Conservation (phyloP, 2,329 filamentous ascomycete genomes). For the Hymenoscyphus albidus region DNA sequence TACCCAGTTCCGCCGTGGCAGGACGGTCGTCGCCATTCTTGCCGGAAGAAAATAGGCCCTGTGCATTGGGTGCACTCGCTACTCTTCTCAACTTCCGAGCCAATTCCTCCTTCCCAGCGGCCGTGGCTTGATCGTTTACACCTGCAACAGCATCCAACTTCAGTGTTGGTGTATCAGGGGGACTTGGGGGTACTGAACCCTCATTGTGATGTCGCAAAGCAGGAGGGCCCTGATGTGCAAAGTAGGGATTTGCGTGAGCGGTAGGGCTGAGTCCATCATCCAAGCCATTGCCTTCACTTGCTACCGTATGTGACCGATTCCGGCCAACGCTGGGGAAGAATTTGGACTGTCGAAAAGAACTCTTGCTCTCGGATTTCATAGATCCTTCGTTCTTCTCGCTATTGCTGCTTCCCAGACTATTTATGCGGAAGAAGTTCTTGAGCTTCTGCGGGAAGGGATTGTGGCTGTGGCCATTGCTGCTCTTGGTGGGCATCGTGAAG, state of each 20-base stretch:
- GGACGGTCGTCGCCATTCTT: conserved; percentile 64
- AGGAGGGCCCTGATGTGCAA: conserved; percentile 91
- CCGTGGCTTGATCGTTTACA: conserved; percentile 61
- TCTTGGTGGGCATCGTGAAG: conserved; percentile 44
- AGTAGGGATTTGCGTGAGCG: conserved; percentile 94
- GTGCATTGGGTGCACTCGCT: conserved; percentile 93
- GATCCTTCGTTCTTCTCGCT: conserved; percentile 38
- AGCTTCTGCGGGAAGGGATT: conserved; percentile 64
- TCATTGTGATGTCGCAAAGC: conserved; percentile 93
- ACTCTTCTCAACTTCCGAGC: conserved; percentile 90
- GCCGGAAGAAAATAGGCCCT: conserved; percentile 73
- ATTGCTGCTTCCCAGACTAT: conserved; percentile 41
- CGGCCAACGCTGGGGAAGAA: conserved; percentile 86
- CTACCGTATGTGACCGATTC: conserved; percentile 84
- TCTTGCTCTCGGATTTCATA: conserved; percentile 35
- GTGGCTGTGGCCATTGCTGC: conserved; percentile 47
- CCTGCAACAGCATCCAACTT: conserved; percentile 68
- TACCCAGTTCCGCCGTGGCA: conserved; percentile 79
- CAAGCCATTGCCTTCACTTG: conserved; percentile 86
- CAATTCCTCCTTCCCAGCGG: conserved; percentile 84
- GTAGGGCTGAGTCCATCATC: conserved; percentile 89
- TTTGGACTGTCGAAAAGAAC: conserved; percentile 74
- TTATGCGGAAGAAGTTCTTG: conserved; percentile 70
- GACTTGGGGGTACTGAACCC: conserved; percentile 85
- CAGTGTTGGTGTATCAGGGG: conserved; percentile 81